Conservation (phyloP, 2,329 filamentous ascomycete species). For the Metarhizium anisopliae region DNA sequence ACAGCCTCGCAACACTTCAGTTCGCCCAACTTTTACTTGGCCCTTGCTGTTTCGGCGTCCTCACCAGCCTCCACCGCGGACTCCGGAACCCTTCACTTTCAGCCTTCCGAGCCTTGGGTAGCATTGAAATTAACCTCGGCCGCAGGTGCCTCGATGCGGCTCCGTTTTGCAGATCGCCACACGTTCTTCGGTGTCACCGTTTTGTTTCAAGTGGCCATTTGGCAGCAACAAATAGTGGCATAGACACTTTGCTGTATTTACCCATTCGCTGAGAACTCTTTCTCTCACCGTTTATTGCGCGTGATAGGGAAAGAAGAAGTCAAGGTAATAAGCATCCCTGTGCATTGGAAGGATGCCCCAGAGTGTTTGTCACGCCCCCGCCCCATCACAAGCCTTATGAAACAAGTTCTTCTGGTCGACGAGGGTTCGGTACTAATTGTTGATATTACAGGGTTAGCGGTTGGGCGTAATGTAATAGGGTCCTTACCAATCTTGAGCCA, state of each 20-base stretch:
- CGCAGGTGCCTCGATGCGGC: background rate
- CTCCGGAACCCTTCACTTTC: background rate
- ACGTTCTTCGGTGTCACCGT: background rate
- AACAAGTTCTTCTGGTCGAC: background rate
- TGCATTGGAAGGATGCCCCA: background rate
- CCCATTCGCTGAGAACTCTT: background rate
- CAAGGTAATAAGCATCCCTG: background rate
- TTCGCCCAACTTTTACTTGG: too few relatives aligned
- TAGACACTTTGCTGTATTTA: background rate
- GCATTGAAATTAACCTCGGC: background rate
- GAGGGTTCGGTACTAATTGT: too few relatives aligned
- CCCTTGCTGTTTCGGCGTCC: too few relatives aligned
- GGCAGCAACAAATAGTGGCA: background rate
- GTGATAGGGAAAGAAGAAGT: background rate
- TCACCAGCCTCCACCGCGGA: background rate
- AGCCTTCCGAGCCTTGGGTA: background rate
- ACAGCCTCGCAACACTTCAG: too few relatives aligned
- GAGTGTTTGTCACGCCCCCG: background rate
- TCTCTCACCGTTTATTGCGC: background rate
- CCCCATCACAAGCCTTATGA: background rate
- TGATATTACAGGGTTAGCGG: too few relatives aligned
- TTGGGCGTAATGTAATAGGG: too few relatives aligned
- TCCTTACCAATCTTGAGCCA: too few relatives aligned
- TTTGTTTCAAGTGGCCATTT: background rate
- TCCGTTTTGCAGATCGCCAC: background rate